phyloP scores from a whole-genome alignment of 2,329 filamentous ascomycete species.

The Apiospora phragmitis region DNA sequence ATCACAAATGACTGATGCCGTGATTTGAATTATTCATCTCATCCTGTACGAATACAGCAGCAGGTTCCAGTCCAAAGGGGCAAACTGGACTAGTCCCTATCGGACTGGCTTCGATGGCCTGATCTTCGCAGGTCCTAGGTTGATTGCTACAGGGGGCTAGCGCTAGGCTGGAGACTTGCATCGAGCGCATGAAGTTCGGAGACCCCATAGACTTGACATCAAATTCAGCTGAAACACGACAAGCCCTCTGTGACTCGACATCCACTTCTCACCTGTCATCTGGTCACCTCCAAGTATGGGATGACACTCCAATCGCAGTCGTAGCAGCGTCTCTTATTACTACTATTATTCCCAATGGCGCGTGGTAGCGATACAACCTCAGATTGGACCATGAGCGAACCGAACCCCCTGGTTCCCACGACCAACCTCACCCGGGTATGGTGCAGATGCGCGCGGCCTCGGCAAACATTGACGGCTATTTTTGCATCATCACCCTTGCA shows the following conservation, averaged over 20 bases:
- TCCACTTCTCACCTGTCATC: constrained; percentile 7
- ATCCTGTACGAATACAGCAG: not conserved
- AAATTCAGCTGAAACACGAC: constrained; percentile 12
- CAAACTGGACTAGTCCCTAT: not conserved
- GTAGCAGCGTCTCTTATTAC: not conserved
- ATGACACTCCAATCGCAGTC: not conserved
- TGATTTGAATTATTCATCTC: not conserved
- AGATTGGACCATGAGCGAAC: not conserved
- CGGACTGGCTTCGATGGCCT: not conserved
- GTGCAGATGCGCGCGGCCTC: not conserved
- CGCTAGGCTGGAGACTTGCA: not conserved
- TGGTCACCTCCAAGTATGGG: not conserved
- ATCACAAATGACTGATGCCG: not conserved
- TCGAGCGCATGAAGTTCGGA: constrained; percentile 7
- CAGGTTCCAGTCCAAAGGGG: not conserved
- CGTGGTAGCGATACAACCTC: not conserved
- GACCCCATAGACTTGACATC: constrained; percentile 7
- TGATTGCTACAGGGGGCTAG: not conserved
- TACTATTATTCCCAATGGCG: not conserved
- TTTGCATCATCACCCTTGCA: not conserved
- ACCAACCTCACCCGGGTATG: not conserved
- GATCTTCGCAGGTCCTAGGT: constrained; percentile 5
- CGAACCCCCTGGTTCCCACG: not conserved
- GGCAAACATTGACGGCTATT: not conserved
- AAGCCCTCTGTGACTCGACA: not conserved